phyloP scores from a whole-genome alignment of 257 asterid species.

The Solanum peruvianum region DNA sequence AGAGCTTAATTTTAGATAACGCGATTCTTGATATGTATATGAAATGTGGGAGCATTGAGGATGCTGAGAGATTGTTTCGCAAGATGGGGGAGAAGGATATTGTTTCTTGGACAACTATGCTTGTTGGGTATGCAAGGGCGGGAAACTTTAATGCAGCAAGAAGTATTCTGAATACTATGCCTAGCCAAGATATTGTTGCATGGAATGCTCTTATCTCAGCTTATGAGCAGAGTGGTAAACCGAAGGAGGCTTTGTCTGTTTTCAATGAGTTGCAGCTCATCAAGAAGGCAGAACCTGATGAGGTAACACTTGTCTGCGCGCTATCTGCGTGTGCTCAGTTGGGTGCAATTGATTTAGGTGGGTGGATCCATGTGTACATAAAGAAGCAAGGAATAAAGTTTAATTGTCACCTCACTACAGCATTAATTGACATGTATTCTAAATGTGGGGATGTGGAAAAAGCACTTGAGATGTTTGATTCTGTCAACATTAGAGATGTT shows the following conservation, averaged over 20 bases:
- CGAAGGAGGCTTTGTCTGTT: constrained; percentile 53
- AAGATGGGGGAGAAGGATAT: constrained; percentile 50
- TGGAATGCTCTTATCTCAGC: constrained; percentile 87
- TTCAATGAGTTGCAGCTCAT: constrained; percentile 54
- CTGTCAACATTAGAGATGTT: constrained; percentile 40
- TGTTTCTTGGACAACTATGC: constrained; percentile 65
- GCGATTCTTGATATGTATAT: constrained; percentile 74
- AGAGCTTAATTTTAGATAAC: constrained; percentile 36
- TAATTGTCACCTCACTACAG: constrained; percentile 52
- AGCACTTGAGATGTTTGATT: constrained; percentile 60
- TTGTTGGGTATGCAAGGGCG: constrained; percentile 51
- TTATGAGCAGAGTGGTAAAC: constrained; percentile 54
- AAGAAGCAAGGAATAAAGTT: constrained; percentile 40
- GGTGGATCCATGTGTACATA: constrained; percentile 68
- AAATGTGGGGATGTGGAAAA: constrained; percentile 69
- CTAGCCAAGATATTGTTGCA: constrained; percentile 46
- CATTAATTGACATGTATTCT: constrained; percentile 68
- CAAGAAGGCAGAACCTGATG: constrained; percentile 51
- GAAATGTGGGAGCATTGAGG: constrained; percentile 51
- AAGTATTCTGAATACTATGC: constrained; percentile 36
- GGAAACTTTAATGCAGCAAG: constrained; percentile 55
- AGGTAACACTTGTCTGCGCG: constrained; percentile 57
- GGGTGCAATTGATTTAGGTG: constrained; percentile 60
- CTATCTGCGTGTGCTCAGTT: constrained; percentile 75
- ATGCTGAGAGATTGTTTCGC: constrained; percentile 42